A percentile compares a stretch with the other conserved stretches of the same genome.
phyloP scores from a whole-genome alignment of 768 basidiomycete genomes.

The Russula virescens region DNA sequence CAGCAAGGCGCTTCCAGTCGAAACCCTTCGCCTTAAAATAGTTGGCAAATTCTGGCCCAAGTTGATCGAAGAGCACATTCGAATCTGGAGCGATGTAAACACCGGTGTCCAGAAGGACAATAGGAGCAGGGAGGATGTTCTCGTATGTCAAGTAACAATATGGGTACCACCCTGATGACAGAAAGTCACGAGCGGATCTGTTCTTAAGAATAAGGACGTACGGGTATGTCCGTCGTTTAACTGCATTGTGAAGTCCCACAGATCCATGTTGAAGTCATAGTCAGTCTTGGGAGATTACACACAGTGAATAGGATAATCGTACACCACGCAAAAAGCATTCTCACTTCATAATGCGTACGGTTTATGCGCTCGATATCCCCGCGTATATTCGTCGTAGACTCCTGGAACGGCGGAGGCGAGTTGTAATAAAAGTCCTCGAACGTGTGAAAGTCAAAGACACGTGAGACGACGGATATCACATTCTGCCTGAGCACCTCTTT shows the following conservation, averaged over 20 bases:
- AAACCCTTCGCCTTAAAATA: constrained; percentile 43
- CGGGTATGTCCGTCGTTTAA: constrained; percentile 65
- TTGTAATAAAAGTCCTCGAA: constrained; percentile 37
- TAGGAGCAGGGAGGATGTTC: constrained; percentile 53
- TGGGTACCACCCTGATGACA: constrained; percentile 46
- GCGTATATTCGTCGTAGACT: constrained; percentile 51
- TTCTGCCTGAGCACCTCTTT: constrained; percentile 37
- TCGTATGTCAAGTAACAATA: constrained; percentile 41
- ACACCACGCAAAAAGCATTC: background rate
- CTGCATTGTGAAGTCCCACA: constrained; percentile 49
- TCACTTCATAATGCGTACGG: constrained; percentile 41
- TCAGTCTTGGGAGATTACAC: constrained; percentile 41
- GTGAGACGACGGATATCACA: constrained; percentile 31
- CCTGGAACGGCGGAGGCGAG: constrained; percentile 35
- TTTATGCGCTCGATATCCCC: constrained; percentile 44
- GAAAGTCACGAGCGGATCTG: background rate
- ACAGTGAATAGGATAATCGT: background rate
- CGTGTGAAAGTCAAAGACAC: constrained; percentile 37
- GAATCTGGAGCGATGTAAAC: constrained; percentile 53
- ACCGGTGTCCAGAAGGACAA: constrained; percentile 24
- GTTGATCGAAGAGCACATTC: constrained; percentile 43
- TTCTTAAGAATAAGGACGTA: constrained; percentile 27
- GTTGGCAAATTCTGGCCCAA: constrained; percentile 42
- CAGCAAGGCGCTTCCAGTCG: constrained; percentile 56
- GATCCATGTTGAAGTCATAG: constrained; percentile 56